Conservation (phyloP, 345 rosid genomes). For the Hirschfeldia incana region DNA sequence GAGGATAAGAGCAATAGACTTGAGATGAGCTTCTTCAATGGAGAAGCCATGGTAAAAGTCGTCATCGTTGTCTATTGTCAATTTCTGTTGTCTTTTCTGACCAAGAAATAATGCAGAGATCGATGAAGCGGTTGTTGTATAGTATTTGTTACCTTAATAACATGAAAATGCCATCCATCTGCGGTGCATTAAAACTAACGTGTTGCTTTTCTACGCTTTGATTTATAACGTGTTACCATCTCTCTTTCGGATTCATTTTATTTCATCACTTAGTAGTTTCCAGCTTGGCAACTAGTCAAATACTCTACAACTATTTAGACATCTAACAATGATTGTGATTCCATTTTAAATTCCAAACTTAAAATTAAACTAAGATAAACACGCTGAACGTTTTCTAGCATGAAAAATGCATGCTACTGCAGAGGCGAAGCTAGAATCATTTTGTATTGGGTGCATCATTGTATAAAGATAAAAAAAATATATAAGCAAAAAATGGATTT, state of each 20-base stretch:
- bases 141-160: not conserved
- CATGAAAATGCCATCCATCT: no score
- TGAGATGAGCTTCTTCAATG: slow-evolving; percentile 6
- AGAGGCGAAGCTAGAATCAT: no score
- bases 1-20: slow-evolving; percentile 12
- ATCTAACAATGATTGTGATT: not conserved
- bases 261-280: not conserved
- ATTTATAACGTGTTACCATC: not conserved
- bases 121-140: not conserved
- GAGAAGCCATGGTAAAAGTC: slow-evolving; percentile 24
- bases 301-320: not conserved
- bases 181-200: not conserved
- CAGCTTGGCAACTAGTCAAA: not conserved
- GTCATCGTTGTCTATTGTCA: not conserved
- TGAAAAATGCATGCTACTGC: not conserved
- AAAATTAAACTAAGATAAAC: not conserved
- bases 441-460: no score
- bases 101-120: not conserved
- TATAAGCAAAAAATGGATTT: no score
- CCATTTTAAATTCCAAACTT: not conserved
- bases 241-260: not conserved
- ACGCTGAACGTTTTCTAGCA: not conserved
- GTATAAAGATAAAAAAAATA: no score
- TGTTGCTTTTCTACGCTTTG: not conserved
- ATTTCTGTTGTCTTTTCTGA: not conserved